Conservation (phyloP, 2,329 filamentous ascomycete genomes). For the Xylariaceae sp. region DNA sequence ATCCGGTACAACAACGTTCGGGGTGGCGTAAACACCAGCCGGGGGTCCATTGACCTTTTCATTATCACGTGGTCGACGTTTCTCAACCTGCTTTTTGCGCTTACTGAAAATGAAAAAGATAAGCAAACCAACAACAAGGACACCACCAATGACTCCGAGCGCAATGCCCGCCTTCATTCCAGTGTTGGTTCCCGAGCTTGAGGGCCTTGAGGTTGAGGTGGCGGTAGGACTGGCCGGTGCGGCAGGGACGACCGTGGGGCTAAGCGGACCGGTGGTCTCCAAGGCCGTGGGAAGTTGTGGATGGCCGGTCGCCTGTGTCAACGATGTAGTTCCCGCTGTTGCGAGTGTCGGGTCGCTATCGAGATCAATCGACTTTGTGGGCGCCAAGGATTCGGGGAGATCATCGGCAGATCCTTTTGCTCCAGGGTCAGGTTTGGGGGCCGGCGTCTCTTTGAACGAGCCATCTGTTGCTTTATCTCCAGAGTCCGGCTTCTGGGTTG, state of each 20-base stretch:
- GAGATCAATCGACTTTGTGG: constrained; percentile 13
- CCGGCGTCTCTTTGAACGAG: constrained; percentile 10
- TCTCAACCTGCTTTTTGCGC: constrained; percentile 61
- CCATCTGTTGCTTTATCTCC: constrained; percentile 8
- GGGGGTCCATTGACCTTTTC: constrained; percentile 55
- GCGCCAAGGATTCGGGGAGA: constrained; percentile 13
- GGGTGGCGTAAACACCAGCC: constrained; percentile 33
- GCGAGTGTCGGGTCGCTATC: constrained; percentile 12
- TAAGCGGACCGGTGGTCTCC: constrained; percentile 2
- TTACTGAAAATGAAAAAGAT: constrained; percentile 66
- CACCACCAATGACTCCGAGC: constrained; percentile 67
- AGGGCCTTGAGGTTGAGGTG: constrained; percentile 20
- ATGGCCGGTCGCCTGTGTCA: background rate
- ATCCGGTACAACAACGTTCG: constrained; percentile 35
- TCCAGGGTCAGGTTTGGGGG: background rate
- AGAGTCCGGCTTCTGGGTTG: constrained; percentile 8
- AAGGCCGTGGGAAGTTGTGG: constrained; percentile 24
- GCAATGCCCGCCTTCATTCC: constrained; percentile 73
- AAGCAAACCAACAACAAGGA: constrained; percentile 61
- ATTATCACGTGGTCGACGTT: constrained; percentile 49
- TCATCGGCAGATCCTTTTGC: constrained; percentile 1
- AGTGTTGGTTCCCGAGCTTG: constrained; percentile 22
- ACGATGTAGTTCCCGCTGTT: constrained; percentile 4
- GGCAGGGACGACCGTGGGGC: constrained; percentile 18
- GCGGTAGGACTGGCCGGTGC: constrained; percentile 18